phyloP scores from a whole-genome alignment of 2,329 filamentous ascomycete species.

The Hymenoscyphus fraxineus region DNA sequence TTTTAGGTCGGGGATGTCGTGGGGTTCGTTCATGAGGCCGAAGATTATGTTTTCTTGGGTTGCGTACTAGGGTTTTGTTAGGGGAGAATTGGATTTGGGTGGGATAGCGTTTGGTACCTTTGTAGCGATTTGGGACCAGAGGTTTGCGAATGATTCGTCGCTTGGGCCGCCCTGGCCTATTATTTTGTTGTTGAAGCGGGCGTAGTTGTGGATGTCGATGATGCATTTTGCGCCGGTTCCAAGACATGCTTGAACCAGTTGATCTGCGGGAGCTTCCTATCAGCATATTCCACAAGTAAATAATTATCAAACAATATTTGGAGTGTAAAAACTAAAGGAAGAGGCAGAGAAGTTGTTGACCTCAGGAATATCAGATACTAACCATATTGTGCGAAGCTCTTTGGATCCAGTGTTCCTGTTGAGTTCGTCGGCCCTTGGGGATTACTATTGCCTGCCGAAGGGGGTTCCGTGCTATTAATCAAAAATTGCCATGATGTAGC shows the following conservation, averaged over 20 bases:
- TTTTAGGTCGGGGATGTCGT: constrained; percentile 39
- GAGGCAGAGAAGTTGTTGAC: too few relatives aligned
- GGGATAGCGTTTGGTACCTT: constrained; percentile 12
- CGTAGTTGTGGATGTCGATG: constrained; percentile 57
- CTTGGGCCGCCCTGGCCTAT: constrained; percentile 63
- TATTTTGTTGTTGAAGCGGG: constrained; percentile 47
- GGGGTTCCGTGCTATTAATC: constrained; percentile 38
- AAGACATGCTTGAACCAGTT: constrained; percentile 54
- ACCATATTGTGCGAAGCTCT: constrained; percentile 46
- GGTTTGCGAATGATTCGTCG: constrained; percentile 48
- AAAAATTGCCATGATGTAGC: constrained; percentile 58
- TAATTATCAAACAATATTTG: too few relatives aligned
- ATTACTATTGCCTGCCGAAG: constrained; percentile 34
- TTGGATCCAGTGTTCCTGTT: constrained; percentile 43
- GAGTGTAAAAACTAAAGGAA: too few relatives aligned
- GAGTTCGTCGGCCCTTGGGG: neutral
- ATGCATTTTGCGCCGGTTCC: constrained; percentile 55
- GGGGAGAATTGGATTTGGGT: too few relatives aligned
- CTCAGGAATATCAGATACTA: too few relatives aligned
- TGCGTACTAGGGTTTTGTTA: constrained; percentile 64
- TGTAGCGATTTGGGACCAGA: constrained; percentile 14
- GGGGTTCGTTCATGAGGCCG: constrained; percentile 67
- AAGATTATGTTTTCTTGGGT: constrained; percentile 53
- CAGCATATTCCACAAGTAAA: too few relatives aligned
- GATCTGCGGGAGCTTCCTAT: constrained; percentile 34